Evolutionary conservation across 2,329 filamentous ascomycete genomes (phyloP).

Genomic region (Sordariomycetes sp.): DNA sequence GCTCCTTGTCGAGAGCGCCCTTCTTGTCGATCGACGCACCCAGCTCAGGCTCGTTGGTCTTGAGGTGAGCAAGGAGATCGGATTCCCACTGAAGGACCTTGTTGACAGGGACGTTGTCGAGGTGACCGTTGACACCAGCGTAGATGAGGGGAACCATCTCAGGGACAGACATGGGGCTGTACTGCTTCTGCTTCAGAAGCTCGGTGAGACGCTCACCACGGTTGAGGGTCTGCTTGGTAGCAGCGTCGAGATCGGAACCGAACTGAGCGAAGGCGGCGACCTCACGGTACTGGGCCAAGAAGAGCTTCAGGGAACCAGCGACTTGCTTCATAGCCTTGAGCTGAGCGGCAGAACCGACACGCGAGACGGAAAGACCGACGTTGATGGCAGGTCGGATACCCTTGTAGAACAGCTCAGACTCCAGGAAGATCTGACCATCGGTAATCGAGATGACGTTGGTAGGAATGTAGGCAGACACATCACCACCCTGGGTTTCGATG

Average conservation of each 20-base stretch:
- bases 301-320: conserved; percentile 98
- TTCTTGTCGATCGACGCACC: conserved; percentile 87
- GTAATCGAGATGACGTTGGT: conserved; percentile 99
- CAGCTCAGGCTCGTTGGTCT: conserved; percentile 79
- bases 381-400: conserved; percentile 99
- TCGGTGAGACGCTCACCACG: conserved; percentile 98
- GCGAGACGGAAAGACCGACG: conserved; percentile 99
- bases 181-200: conserved; percentile 99
- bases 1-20: conserved; percentile 90
- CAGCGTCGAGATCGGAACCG: conserved; percentile 97
- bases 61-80: conserved; percentile 89
- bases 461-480: conserved; percentile 99
- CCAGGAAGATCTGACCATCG: conserved; percentile 99
- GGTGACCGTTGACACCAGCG: conserved; percentile 95
- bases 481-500: conserved; percentile 99
- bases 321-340: conserved; percentile 99
- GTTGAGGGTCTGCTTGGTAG: conserved; percentile 96
- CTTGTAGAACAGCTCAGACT: conserved; percentile 99
- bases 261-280: conserved; percentile 99
- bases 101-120: conserved; percentile 79
- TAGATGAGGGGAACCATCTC: conserved; percentile 99
- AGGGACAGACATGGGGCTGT: conserved; percentile 95
- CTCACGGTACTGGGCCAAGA: conserved; percentile 99
- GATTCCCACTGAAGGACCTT: conserved; percentile 92
- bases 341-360: conserved; percentile 99